Conservation (phyloP, 169 alveolate species). For the Cryptosporidium tyzzeri region DNA sequence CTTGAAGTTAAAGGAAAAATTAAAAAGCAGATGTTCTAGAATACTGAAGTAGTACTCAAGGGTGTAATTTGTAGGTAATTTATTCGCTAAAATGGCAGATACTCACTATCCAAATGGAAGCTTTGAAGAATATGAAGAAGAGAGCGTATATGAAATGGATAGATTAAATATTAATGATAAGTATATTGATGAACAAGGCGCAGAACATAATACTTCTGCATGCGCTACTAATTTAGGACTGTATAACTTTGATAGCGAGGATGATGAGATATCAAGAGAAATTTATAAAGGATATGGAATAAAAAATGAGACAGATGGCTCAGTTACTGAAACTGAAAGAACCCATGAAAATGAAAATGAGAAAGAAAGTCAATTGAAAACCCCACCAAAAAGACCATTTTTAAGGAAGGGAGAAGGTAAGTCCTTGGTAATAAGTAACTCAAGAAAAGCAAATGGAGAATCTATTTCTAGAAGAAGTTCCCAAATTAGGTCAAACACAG, state of each 20-base stretch:
- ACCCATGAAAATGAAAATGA: background rate
- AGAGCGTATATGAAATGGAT: background rate
- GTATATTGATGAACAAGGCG: background rate
- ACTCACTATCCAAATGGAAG: background rate
- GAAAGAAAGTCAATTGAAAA: constrained; percentile 1
- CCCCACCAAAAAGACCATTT: constrained; percentile 46
- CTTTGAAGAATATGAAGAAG: constrained; percentile 4
- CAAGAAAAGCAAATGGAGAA: constrained; percentile 36
- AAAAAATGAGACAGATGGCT: constrained; percentile 5
- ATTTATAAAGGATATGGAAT: background rate
- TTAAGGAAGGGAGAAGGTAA: constrained; percentile 66
- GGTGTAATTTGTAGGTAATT: background rate
- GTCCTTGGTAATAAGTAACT: constrained; percentile 68
- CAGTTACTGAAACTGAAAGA: constrained; percentile 12
- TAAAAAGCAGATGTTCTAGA: background rate
- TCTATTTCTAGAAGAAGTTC: background rate
- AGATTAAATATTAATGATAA: background rate
- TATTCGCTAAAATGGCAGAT: background rate
- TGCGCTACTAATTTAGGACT: background rate
- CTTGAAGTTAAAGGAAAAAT: background rate
- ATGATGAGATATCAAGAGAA: background rate
- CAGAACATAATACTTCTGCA: background rate
- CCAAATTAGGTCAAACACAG: background rate
- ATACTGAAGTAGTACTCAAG: background rate
- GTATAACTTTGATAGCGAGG: background rate